Conservation (phyloP, 2,329 filamentous ascomycete species). For the Coniosporium uncinatum region DNA sequence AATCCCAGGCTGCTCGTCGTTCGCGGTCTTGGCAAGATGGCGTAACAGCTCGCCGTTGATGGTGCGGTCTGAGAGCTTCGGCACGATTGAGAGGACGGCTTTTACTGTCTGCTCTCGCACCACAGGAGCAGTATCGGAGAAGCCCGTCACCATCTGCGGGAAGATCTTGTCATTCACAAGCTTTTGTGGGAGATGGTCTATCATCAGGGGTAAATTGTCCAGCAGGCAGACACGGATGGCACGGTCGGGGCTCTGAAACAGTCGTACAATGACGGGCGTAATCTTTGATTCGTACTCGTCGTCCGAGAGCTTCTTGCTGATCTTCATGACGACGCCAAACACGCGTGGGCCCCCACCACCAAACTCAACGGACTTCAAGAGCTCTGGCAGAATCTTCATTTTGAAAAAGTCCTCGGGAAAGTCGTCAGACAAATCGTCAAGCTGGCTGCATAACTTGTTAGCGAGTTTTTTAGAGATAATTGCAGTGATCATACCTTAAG, state of each 20-base stretch:
- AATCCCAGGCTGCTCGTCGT: slow-evolving; percentile 96
- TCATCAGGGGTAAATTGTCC: slow-evolving; percentile 86
- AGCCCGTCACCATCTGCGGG: slow-evolving; percentile 90
- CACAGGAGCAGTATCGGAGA: slow-evolving; percentile 85
- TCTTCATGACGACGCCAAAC: slow-evolving; percentile 84
- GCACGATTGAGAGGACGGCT: slow-evolving; percentile 80
- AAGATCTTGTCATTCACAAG: slow-evolving; percentile 96
- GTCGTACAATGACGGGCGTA: slow-evolving; percentile 77
- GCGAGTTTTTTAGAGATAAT: background rate
- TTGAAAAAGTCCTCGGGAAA: slow-evolving; percentile 99
- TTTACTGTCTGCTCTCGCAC: slow-evolving; percentile 96
- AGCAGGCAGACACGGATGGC: slow-evolving; percentile 88
- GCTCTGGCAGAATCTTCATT: slow-evolving; percentile 89
- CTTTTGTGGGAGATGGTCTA: slow-evolving; percentile 83
- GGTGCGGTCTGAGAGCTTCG: slow-evolving; percentile 85
- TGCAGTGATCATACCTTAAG: slow-evolving; percentile 49
- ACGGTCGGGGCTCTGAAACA: slow-evolving; percentile 89
- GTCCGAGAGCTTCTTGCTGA: slow-evolving; percentile 76
- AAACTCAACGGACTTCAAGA: slow-evolving; percentile 99
- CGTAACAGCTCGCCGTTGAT: slow-evolving; percentile 92
- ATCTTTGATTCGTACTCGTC: slow-evolving; percentile 87
- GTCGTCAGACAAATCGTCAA: slow-evolving; percentile 84
- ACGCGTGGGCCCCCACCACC: slow-evolving; percentile 93
- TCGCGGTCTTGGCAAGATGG: slow-evolving; percentile 91
- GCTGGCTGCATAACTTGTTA: slow-evolving; percentile 44